Evolutionary conservation across 2,329 filamentous ascomycete genomes (phyloP).

Genomic region (Aspergillus intermedius): DNA sequence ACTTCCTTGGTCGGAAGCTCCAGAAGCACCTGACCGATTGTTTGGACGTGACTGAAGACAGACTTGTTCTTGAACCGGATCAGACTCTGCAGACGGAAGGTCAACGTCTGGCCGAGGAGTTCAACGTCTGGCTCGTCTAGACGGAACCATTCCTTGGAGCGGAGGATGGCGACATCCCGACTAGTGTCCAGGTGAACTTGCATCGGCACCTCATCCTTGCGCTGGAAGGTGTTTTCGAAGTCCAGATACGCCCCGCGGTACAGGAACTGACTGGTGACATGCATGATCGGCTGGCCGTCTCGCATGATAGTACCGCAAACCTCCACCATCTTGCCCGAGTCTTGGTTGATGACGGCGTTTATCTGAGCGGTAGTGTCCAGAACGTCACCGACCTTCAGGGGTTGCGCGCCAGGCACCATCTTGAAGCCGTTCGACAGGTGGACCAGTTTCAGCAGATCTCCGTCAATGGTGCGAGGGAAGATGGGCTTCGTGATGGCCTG

Average conservation of each 20-base stretch:
- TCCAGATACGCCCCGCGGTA: conserved; percentile 91
- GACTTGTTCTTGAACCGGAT: conserved; percentile 92
- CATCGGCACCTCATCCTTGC: conserved; percentile 92
- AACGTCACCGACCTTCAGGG: conserved; percentile 89
- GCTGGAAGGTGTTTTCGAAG: conserved; percentile 97
- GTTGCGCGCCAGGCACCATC: conserved; percentile 93
- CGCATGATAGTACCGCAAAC: conserved; percentile 95
- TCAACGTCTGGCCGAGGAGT: conserved; percentile 85
- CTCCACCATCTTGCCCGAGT: conserved; percentile 98
- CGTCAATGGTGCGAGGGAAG: conserved; percentile 93
- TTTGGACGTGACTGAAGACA: conserved; percentile 86
- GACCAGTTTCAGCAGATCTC: conserved; percentile 90
- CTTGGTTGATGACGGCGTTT: conserved; percentile 96
- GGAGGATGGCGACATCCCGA: conserved; percentile 88
- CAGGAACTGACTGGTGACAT: conserved; percentile 96
- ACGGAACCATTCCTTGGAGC: conserved; percentile 97
- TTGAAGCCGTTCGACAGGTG: conserved; percentile 97
- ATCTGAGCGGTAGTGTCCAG: conserved; percentile 90
- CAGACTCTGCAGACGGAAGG: conserved; percentile 89
- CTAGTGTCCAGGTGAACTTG: conserved; percentile 79
- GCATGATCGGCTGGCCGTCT: conserved; percentile 82
- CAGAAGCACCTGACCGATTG: conserved; percentile 82
- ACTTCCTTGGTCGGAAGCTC: conserved; percentile 96
- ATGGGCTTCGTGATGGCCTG: conserved; percentile 99
- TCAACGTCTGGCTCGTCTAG: conserved; percentile 78